Evolutionary conservation across 495 filamentous ascomycete species (phyloP), one percentile per base, ranked within the genome.

Genomic region (Penicillium argentinense): DNA sequence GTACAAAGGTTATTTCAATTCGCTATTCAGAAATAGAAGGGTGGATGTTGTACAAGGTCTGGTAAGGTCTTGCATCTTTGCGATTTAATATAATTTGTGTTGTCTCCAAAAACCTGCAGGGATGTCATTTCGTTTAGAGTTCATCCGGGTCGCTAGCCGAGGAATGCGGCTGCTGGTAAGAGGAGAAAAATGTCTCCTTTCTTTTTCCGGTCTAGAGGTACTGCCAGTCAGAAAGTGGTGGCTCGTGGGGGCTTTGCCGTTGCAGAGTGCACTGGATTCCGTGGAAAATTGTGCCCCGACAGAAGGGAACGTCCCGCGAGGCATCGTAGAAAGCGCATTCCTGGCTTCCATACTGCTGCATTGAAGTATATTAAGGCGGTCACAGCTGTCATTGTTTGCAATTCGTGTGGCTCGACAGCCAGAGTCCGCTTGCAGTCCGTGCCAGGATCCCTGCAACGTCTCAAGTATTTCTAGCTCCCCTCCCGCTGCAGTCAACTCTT

Each of bases 81-180:
- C 12, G 2, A 3, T 18, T 17, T 53, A 69, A 50, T 66, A 67
- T 14, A 65, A 19, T 28, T 48, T 67, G 26, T 65, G 67, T 17
- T 53, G 52, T 22, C 56, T 57, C 67, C 67, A 70, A 54, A 69
- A 67, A 3, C 45, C 49, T 17, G 39, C 36, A n/a, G 54, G 54
- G 14, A 46, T 9, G 9, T 12, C 11, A 27, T 28, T 16, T 11
- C 13, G 9, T 36, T 9, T 21, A 11, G 6, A 6, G 17, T 36
- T n/a, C n/a, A n/a, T n/a, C n/a, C n/a, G n/a, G n/a, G n/a, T n/a
- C n/a, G n/a, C n/a, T n/a, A n/a, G n/a, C n/a, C n/a, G n/a, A n/a
- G n/a, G n/a, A n/a, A n/a, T n/a, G n/a, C n/a, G n/a, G n/a, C n/a
- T n/a, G n/a, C n/a, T n/a, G n/a, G 17, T 18, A 5, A 2, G 7